Conservation (phyloP, 2,329 filamentous ascomycete species). For the Bertia moriformis region DNA sequence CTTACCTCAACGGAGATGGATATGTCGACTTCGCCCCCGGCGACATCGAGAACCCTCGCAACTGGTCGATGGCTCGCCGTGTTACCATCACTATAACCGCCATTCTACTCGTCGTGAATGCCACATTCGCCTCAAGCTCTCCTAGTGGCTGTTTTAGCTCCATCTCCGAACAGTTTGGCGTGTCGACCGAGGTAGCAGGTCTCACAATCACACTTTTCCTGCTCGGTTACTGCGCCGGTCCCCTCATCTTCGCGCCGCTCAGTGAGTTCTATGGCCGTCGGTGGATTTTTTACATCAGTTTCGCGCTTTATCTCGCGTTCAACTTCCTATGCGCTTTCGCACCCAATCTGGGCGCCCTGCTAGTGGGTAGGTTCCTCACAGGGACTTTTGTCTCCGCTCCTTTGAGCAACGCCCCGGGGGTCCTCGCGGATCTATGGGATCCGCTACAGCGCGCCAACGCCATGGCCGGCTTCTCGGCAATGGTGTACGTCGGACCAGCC, state of each 20-base stretch:
- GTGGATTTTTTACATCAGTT: conserved; percentile 34
- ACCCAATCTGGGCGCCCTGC: conserved; percentile 32
- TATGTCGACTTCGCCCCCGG: conserved; percentile 31
- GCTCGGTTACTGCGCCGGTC: conserved; percentile 41
- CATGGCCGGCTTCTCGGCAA: conserved; percentile 35
- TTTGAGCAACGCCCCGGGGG: conserved; percentile 31
- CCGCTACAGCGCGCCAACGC: conserved; percentile 33
- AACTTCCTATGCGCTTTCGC: conserved; percentile 38
- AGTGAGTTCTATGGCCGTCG: conserved; percentile 40
- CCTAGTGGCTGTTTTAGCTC: conserved; percentile 20
- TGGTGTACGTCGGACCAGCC: conserved; percentile 37
- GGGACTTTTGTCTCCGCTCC: conserved; percentile 38
- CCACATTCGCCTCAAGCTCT: conserved; percentile 33
- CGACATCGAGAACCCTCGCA: conserved; percentile 33
- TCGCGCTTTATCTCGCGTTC: conserved; percentile 31
- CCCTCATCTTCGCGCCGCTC: conserved; percentile 40
- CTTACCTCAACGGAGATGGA: conserved; percentile 31
- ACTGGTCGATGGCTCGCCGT: conserved; percentile 26
- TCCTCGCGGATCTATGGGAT: conserved; percentile 37
- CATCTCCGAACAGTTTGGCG: conserved; percentile 26
- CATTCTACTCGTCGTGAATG: conserved; percentile 35
- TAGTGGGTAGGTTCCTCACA: conserved; percentile 37
- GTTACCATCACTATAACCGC: conserved; percentile 23
- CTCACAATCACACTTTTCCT: conserved; percentile 38
- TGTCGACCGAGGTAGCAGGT: conserved; percentile 29